Conservation (phyloP, 2,329 filamentous ascomycete species). For the Ilyonectria mors-panacis region DNA sequence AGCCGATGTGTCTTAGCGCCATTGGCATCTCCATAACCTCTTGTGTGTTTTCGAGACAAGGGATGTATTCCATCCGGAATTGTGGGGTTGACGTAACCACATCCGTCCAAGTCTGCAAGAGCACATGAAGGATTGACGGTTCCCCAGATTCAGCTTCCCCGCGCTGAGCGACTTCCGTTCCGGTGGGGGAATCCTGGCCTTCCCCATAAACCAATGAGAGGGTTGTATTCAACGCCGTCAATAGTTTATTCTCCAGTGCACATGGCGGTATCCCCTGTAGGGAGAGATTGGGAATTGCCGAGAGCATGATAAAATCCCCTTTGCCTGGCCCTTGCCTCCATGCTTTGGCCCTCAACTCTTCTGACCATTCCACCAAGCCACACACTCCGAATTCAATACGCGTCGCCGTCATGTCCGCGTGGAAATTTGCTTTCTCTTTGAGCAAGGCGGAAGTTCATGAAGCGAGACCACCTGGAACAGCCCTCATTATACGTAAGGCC, state of each 20-base stretch:
- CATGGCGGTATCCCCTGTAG: background rate
- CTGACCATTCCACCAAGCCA: background rate
- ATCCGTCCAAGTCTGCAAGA: background rate
- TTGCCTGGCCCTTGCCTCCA: background rate
- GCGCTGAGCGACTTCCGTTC: background rate
- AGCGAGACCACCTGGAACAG: conserved; percentile 1
- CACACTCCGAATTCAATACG: background rate
- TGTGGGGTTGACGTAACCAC: background rate
- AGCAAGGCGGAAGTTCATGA: conserved; percentile 2
- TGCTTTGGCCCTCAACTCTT: background rate
- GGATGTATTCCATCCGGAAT: background rate
- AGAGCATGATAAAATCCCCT: background rate
- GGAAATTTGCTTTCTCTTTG: background rate
- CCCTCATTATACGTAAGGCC: conserved; percentile 1
- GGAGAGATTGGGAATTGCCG: background rate
- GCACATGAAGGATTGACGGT: background rate
- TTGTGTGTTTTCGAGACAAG: background rate
- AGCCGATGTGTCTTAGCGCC: background rate
- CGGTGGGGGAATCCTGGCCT: background rate
- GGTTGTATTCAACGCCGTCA: background rate
- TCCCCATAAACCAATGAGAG: background rate
- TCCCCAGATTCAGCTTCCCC: conserved; percentile 4
- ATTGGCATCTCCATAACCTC: background rate
- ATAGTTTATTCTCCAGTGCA: background rate
- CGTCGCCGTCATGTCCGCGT: conserved; percentile 4